Base-by-base conservation (phyloP, 495 filamentous ascomycete genomes). In the Paragyromitra xinjiangensis region DNA sequence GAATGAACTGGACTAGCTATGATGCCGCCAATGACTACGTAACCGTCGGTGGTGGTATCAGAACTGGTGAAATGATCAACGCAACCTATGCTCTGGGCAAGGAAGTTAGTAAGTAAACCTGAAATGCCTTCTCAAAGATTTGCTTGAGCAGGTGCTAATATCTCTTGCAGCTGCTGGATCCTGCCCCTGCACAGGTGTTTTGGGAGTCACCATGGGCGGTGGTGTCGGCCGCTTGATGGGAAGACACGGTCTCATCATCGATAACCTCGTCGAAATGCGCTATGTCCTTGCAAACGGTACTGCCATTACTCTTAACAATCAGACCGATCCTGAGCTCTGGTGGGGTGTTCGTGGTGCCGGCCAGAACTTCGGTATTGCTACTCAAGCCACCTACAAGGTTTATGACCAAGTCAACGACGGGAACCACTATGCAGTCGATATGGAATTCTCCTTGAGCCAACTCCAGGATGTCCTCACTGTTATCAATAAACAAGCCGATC, bases 171-270 rank as follows among this genome's bases (percentile, higher is more conserved):
- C 69, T 66, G 61, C 51, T 50, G 74, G 69, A 58, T 77, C 74
- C n/a, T 77, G 74, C 22, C 74, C 89, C 76, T 91, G 89, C 78
- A 86, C 88, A 42, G 85, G 87, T 72, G 81, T 84, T 68, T 75
- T 90, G 2, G 89, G 88, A 6, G 87, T 88, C 11, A 86, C 83
- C 0, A 87, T 92, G 12, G 90, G 90, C 24, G 90, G 89, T 66
- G 90, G 90, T 34, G 87, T 90, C 75, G 89, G 90, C 26, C 85
- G 84, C 78, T 85, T 89, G 8, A 87, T 90, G 81, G 90, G 90
- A 19, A 84, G 83, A 48, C 82, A 91, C 79, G 90, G 90, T 0
- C 85, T 92, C 37, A 72, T 91, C n/a, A 82, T 86, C 7, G 90
- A 92, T 69, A 85, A 88, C 58, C 85, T 90, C 39, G 72, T 89